Percentiles rank a stretch among this genome's conserved stretches.
Evolutionary conservation across 495 filamentous ascomycete genomes (phyloP).

Genomic region (Neurospora sp.): DNA sequence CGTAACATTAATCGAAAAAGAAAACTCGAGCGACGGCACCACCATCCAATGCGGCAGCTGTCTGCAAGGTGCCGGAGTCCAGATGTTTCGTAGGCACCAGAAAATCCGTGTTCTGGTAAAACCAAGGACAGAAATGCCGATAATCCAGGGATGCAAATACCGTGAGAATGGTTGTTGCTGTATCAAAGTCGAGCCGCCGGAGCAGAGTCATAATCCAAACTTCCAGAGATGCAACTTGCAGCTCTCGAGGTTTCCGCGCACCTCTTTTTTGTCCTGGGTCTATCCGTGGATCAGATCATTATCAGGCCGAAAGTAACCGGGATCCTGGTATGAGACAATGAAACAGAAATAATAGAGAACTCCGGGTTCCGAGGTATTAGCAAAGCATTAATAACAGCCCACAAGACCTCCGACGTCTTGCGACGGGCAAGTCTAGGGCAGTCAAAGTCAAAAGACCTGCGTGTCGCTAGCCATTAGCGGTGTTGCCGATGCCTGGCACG

Average conservation of each 20-base stretch:
- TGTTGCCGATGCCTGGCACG: slow-evolving; percentile 18
- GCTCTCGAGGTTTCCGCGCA: slow-evolving; percentile 25
- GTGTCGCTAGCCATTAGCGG: slow-evolving; percentile 11
- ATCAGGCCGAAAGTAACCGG: slow-evolving; percentile 16
- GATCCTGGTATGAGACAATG: slow-evolving; percentile 16
- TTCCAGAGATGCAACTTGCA: slow-evolving; percentile 37
- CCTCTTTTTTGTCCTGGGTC: slow-evolving; percentile 25
- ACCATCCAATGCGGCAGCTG: slow-evolving; percentile 7
- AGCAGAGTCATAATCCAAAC: background rate
- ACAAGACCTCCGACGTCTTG: slow-evolving; percentile 8
- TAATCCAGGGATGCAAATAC: slow-evolving; percentile 1
- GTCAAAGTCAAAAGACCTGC: slow-evolving; percentile 6
- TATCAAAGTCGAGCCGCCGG: slow-evolving; percentile 6
- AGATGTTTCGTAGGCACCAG: slow-evolving; percentile 3
- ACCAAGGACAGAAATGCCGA: background rate
- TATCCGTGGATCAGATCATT: slow-evolving; percentile 28
- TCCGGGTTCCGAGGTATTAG: slow-evolving; percentile 18
- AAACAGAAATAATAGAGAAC: slow-evolving; percentile 7
- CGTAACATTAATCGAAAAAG: slow-evolving; percentile 7
- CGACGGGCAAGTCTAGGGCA: slow-evolving; percentile 3
- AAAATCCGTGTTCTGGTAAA: slow-evolving; percentile 5
- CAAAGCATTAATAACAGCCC: slow-evolving; percentile 13
- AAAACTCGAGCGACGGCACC: slow-evolving; percentile 19
- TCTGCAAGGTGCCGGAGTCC: slow-evolving; percentile 6
- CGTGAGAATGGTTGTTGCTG: background rate